Conservation (phyloP, 441 rosid species). For the Hura crepitans region DNA sequence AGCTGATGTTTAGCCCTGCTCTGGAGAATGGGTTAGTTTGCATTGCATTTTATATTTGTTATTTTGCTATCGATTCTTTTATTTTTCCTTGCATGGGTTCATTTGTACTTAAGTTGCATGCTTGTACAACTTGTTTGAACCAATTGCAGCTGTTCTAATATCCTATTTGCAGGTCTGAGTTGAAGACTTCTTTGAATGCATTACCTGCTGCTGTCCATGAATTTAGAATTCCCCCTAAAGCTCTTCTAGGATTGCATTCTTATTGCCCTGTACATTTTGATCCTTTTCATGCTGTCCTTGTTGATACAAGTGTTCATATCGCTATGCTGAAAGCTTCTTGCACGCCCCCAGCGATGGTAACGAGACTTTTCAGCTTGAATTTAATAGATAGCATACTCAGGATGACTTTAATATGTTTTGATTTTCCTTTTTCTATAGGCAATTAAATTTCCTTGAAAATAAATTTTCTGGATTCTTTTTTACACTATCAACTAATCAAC, state of each 20-base stretch:
- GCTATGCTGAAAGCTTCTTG: slow-evolving; percentile 55
- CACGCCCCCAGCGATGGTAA: slow-evolving; percentile 35
- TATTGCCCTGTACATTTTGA: slow-evolving; percentile 92
- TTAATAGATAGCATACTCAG: background rate
- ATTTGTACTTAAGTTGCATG: background rate
- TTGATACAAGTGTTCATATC: slow-evolving; percentile 71
- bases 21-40: slow-evolving; percentile 45
- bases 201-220: slow-evolving; percentile 62
- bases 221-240: slow-evolving; percentile 80
- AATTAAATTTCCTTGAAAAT: too few relatives aligned
- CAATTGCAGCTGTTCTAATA: background rate
- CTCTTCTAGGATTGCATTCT: slow-evolving; percentile 84
- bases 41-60: slow-evolving; percentile 14
- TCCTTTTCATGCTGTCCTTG: slow-evolving; percentile 65
- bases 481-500: too few relatives aligned
- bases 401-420: background rate
- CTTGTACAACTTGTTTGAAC: background rate
- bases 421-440: background rate
- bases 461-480: too few relatives aligned
- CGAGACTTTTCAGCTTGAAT: slow-evolving; percentile 46
- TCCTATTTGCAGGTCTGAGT: slow-evolving; percentile 40
- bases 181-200: slow-evolving; percentile 50
- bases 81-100: background rate
- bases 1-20: slow-evolving; percentile 65
- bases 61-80: background rate